A percentile compares a stretch with the other conserved stretches of the same genome.
phyloP scores from a whole-genome alignment of 228 moss, liverwort and hornwort genomes.

The Sphagnum fallax region DNA sequence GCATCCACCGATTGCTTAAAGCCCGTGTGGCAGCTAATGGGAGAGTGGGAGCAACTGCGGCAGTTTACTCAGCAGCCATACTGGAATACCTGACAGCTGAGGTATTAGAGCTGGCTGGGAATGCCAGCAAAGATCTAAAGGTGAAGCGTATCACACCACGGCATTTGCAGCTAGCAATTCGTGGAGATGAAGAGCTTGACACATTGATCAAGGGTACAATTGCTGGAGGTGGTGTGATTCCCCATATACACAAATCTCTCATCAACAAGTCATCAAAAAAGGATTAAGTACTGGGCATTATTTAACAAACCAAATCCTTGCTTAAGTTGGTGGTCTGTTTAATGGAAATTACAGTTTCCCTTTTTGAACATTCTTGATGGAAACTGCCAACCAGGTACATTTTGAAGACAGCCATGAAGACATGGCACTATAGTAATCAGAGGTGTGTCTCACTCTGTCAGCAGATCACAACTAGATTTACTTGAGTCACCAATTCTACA shows the following conservation, averaged over 20 bases:
- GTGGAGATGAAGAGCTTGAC: conserved; percentile 65
- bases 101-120: conserved; percentile 65
- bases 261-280: conserved; percentile 60
- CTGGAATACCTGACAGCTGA: conserved; percentile 58
- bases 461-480: too few species aligned
- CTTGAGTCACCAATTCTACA: too few species aligned
- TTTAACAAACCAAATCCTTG: neutral
- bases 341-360: neutral
- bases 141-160: conserved; percentile 62
- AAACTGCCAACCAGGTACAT: neutral
- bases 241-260: conserved; percentile 60
- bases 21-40: conserved; percentile 54
- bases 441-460: too few species aligned
- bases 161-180: conserved; percentile 57
- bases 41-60: conserved; percentile 51
- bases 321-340: neutral
- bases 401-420: too few species aligned
- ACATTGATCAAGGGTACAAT: conserved; percentile 66
- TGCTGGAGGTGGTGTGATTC: conserved; percentile 56
- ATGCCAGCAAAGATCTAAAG: conserved; percentile 60
- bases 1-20: conserved; percentile 58
- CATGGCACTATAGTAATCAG: too few species aligned
- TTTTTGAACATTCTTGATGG: neutral
- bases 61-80: conserved; percentile 58
- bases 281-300: conserved; percentile 20